phyloP scores from a whole-genome alignment of 2,329 filamentous ascomycete species.

The Leptodontidium sp. region DNA sequence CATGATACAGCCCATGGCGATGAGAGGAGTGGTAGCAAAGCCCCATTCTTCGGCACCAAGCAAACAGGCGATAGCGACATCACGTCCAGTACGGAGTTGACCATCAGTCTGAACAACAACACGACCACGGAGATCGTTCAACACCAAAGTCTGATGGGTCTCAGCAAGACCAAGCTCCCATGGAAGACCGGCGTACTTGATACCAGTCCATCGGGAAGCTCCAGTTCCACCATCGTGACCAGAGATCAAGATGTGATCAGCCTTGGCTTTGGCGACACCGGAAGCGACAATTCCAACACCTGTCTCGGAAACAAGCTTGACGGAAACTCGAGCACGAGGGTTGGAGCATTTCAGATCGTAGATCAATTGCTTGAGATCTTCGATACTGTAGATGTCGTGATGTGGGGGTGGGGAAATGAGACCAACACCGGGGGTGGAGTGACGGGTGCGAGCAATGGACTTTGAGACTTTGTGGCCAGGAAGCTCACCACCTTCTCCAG shows the following conservation, averaged over 20 bases:
- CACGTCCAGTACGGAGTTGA: constrained; percentile 89
- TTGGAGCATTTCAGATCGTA: constrained; percentile 98
- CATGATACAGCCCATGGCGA: constrained; percentile 96
- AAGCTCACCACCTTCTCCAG: constrained; percentile 95
- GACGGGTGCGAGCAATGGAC: constrained; percentile 91
- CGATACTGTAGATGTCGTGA: constrained; percentile 98
- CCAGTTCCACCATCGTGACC: constrained; percentile 97
- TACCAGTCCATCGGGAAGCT: constrained; percentile 96
- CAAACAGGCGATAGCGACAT: constrained; percentile 92
- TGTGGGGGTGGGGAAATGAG: constrained; percentile 95
- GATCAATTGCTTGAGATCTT: constrained; percentile 96
- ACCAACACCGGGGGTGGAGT: constrained; percentile 95
- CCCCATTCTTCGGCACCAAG: constrained; percentile 98
- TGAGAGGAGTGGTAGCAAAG: constrained; percentile 92
- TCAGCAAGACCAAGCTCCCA: constrained; percentile 98
- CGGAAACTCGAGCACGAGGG: constrained; percentile 88
- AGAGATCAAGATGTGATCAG: constrained; percentile 95
- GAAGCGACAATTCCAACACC: constrained; percentile 98
- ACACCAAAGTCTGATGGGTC: constrained; percentile 93
- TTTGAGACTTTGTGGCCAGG: constrained; percentile 96
- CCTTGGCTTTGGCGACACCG: constrained; percentile 96
- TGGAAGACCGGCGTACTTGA: constrained; percentile 96
- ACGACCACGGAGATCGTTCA: constrained; percentile 95
- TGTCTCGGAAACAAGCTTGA: constrained; percentile 97
- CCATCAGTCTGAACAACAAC: constrained; percentile 97